Evolutionary conservation across 768 basidiomycete genomes (phyloP).

Genomic region (Infundibulicybe gibba): DNA sequence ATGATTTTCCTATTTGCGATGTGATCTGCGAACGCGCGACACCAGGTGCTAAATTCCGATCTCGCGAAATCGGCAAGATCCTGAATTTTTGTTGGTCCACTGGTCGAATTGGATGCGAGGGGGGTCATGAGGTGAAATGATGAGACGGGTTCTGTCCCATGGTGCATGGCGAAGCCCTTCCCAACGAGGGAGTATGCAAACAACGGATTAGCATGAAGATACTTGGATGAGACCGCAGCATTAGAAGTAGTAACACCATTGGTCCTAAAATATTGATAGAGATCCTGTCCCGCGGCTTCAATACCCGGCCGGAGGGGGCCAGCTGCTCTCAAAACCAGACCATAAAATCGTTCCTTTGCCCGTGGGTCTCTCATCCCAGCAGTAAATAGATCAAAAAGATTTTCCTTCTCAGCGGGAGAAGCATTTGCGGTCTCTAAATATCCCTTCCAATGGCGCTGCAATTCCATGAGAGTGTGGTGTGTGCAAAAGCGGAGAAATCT

Average conservation of each 20-base stretch:
- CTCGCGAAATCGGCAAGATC: constrained; percentile 24
- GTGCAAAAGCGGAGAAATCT: constrained; percentile 32
- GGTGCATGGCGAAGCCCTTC: constrained; percentile 34
- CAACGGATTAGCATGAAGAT: constrained; percentile 39
- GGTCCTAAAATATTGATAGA: constrained; percentile 33
- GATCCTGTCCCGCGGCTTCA: constrained; percentile 9
- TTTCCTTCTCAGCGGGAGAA: constrained; percentile 13
- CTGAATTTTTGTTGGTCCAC: constrained; percentile 3
- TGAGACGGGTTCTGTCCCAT: constrained; percentile 37
- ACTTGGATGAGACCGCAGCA: constrained; percentile 8
- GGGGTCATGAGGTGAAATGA: constrained; percentile 35
- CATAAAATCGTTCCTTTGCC: background rate
- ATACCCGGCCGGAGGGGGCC: constrained; percentile 28
- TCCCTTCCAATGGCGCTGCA: constrained; percentile 37
- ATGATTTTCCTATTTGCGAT: constrained; percentile 9
- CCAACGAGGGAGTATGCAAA: constrained; percentile 38
- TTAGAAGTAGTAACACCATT: constrained; percentile 32
- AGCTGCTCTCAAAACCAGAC: constrained; percentile 22
- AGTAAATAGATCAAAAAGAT: constrained; percentile 15
- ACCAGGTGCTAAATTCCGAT: constrained; percentile 31
- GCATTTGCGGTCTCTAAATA: constrained; percentile 25
- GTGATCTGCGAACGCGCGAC: constrained; percentile 17
- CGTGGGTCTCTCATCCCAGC: constrained; percentile 13
- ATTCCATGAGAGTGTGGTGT: constrained; percentile 29
- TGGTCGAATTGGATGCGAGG: constrained; percentile 19